phyloP scores from a whole-genome alignment of 2,329 filamentous ascomycete genomes.

The Botrytis fragariae region DNA sequence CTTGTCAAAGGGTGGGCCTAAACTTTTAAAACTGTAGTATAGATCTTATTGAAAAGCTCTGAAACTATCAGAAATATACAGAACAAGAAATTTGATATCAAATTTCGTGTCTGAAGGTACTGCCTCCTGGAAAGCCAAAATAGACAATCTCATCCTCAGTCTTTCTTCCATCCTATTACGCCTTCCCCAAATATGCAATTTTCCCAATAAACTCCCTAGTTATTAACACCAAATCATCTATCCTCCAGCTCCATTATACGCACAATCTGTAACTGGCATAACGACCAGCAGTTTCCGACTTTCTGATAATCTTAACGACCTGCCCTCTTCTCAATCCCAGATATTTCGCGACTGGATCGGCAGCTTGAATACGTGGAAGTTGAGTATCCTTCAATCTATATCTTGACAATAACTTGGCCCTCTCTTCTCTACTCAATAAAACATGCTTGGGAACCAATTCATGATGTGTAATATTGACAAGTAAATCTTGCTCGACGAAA shows the following conservation, averaged over 20 bases:
- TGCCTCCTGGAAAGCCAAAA: background rate
- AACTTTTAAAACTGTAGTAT: background rate
- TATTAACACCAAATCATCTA: slow-evolving; percentile 23
- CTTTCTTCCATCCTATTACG: slow-evolving; percentile 12
- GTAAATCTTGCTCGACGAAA: slow-evolving; percentile 91
- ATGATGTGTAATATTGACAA: slow-evolving; percentile 98
- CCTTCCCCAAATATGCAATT: slow-evolving; percentile 24
- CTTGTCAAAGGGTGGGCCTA: background rate
- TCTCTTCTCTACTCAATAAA: slow-evolving; percentile 85
- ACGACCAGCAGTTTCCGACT: slow-evolving; percentile 89
- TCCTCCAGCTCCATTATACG: slow-evolving; percentile 45
- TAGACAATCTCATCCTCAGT: background rate
- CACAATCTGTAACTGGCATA: slow-evolving; percentile 90
- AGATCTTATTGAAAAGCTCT: slow-evolving; percentile 11
- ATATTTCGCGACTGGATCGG: slow-evolving; percentile 91
- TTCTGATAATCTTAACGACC: slow-evolving; percentile 97
- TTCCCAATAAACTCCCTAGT: slow-evolving; percentile 24
- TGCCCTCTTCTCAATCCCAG: slow-evolving; percentile 85
- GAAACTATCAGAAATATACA: slow-evolving; percentile 9
- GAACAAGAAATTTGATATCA: background rate
- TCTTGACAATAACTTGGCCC: slow-evolving; percentile 76
- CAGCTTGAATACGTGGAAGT: slow-evolving; percentile 84
- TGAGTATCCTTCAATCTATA: slow-evolving; percentile 98
- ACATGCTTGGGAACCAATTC: slow-evolving; percentile 95
- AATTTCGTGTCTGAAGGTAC: background rate